Conservation (phyloP, 2,329 filamentous ascomycete species). For the Apiospora marii region DNA sequence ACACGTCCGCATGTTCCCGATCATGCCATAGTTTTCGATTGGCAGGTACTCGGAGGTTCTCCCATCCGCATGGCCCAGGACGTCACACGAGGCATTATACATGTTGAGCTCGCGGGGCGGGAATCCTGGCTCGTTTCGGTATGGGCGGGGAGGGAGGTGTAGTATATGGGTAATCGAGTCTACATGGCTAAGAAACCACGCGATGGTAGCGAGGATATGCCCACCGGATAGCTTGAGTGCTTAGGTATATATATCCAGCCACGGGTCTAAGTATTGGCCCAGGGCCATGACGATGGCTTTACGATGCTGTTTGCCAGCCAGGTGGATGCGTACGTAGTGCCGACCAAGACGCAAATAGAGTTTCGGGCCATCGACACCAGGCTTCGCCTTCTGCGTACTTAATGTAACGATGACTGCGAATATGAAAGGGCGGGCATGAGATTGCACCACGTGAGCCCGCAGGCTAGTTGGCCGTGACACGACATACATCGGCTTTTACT, state of each 20-base stretch:
- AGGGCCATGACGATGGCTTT: slow-evolving; percentile 5
- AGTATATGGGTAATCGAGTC: neutral
- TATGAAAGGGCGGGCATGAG: neutral
- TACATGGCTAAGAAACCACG: neutral
- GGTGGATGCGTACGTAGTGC: neutral
- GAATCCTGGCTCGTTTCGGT: neutral
- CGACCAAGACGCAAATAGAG: neutral
- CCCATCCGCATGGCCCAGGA: slow-evolving; percentile 37
- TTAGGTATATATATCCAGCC: neutral
- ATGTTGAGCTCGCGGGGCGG: slow-evolving; percentile 1
- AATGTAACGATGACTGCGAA: neutral
- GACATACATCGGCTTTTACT: neutral
- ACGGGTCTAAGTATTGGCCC: too few species aligned
- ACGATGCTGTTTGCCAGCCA: neutral
- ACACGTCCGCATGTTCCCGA: slow-evolving; percentile 83
- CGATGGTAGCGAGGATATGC: neutral
- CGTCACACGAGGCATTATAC: slow-evolving; percentile 29
- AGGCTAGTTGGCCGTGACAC: neutral
- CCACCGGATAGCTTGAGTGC: neutral
- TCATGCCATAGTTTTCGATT: slow-evolving; percentile 81
- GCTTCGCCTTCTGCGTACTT: neutral
- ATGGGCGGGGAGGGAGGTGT: neutral
- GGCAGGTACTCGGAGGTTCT: slow-evolving; percentile 57
- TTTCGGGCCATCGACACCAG: neutral
- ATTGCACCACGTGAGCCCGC: neutral